These are phyloP conservation scores for Tolypocladium ophioglossoides DNA, from an alignment of 2,329 filamentous ascomycete genomes.

Conservation along the genomic window DNA sequence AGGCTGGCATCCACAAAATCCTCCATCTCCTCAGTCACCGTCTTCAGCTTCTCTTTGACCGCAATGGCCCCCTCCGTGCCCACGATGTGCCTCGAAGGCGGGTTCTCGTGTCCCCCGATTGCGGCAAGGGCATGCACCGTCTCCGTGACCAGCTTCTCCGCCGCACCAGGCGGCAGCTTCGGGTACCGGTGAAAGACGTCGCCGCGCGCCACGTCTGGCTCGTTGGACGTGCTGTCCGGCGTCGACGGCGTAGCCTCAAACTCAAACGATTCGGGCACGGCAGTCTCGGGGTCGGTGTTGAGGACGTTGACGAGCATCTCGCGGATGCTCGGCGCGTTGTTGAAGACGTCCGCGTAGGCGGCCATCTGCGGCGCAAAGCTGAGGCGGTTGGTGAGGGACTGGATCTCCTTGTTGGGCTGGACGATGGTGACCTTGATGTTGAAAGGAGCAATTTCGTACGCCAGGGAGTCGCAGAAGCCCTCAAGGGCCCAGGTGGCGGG, in stretches of 20 bases:
- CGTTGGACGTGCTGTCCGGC: conserved; percentile 18
- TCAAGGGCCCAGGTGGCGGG: conserved; percentile 91
- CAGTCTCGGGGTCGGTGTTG: conserved; percentile 62
- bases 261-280: conserved; percentile 23
- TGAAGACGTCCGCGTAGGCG: conserved; percentile 27
- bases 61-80: conserved; percentile 77
- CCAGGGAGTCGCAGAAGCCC: conserved; percentile 89
- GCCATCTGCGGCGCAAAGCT: conserved; percentile 70
- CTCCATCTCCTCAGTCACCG: conserved; percentile 89
- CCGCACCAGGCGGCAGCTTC: conserved; percentile 54
- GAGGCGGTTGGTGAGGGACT: conserved; percentile 77
- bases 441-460: conserved; percentile 94
- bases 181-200: conserved; percentile 61
- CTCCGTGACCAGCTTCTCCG: conserved; percentile 70
- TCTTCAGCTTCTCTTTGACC: conserved; percentile 94
- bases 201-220: conserved; percentile 22
- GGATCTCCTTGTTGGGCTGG: conserved; percentile 89
- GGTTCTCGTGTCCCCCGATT: conserved; percentile 92
- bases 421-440: conserved; percentile 95
- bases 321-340: conserved; percentile 66
- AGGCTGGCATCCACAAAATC: conserved; percentile 89
- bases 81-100: conserved; percentile 87
- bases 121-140: conserved; percentile 85
- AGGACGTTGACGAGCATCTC: conserved; percentile 75
- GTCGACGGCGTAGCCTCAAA: conserved; percentile 18